Evolutionary conservation across 805 yeast genomes (phyloP), one percentile per base, ranked within the genome.

Genomic region (Pichia insulana): DNA sequence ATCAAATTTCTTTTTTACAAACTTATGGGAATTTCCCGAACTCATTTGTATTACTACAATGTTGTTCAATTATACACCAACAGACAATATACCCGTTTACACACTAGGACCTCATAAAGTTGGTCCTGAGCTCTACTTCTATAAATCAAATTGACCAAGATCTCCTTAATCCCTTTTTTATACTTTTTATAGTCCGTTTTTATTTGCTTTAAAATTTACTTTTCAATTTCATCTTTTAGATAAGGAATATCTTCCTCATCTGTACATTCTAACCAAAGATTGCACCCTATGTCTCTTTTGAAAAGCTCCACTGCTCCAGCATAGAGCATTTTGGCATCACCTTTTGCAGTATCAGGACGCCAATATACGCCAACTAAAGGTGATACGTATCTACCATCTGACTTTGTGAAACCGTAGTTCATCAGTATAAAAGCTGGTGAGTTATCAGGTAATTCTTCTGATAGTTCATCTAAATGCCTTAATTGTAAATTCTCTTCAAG

Each of bases 281-380:
- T 60, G n/a, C 85, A 87, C 15, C 87, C 86, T n/a, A 89, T 81
- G 50, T 81, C 80, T 39, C 75, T 78, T 59, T 90, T 72, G 44
- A 89, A 71, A 49, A 81, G 63, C 58, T 89, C 96, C 18, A 85
- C 74, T 2, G 95, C 94, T 4, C 92, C 95, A 1, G 96, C 97
- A 53, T 87, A 88, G 38, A 85, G 63, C 97, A 88, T 89, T 59
- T 82, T 79, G 55, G 74, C 69, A 42, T 83, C 84, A 57, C 82
- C 90, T 15, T 84, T 81, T n/a, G 86, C 71, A 0, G 95, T 86
- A 20, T 80, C 81, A 3, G 97, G 97, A 46, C 85, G 73, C 80
- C 89, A 89, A 60, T 87, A 89, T n/a, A 89, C 52, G 57, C 89
- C 61, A 2, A 88, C 85, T 47, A 83, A 70, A 3, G 96, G 96